Percentiles rank a stretch among this genome's conserved stretches.
Conservation (phyloP, 306 rosid genomes). For the Cicer bijugum region DNA sequence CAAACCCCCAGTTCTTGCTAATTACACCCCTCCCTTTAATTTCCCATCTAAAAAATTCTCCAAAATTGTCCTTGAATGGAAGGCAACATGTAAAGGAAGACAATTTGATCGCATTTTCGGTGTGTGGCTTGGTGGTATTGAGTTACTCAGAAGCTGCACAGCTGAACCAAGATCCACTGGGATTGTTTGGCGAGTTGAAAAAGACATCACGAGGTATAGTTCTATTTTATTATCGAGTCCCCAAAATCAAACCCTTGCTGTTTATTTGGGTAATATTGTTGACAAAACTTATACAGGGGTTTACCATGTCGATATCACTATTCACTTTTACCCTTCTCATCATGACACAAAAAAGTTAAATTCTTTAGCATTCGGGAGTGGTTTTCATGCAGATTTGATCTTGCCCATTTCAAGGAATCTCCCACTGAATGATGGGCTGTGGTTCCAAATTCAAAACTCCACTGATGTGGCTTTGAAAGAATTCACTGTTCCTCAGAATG, state of each 20-base stretch:
- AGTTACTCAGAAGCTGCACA: slow-evolving; percentile 87
- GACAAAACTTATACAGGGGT: slow-evolving; percentile 74
- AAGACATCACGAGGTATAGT: slow-evolving; percentile 85
- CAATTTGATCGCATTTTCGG: slow-evolving; percentile 93
- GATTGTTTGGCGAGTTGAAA: slow-evolving; percentile 79
- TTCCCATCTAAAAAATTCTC: slow-evolving; percentile 57
- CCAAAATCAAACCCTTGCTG: slow-evolving; percentile 81
- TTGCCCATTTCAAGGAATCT: slow-evolving; percentile 72
- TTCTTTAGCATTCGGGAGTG: slow-evolving; percentile 41
- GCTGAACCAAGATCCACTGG: slow-evolving; percentile 83
- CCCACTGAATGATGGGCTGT: slow-evolving; percentile 76
- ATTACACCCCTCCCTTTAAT: slow-evolving; percentile 69
- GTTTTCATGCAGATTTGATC: slow-evolving; percentile 78
- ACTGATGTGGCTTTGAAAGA: slow-evolving; percentile 56
- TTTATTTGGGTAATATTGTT: slow-evolving; percentile 70
- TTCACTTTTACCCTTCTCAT: slow-evolving; percentile 69
- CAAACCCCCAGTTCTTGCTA: slow-evolving; percentile 64
- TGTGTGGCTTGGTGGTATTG: slow-evolving; percentile 89
- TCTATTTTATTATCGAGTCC: slow-evolving; percentile 54
- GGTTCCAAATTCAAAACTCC: slow-evolving; percentile 70
- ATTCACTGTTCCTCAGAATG: slow-evolving; percentile 70
- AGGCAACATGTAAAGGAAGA: slow-evolving; percentile 73
- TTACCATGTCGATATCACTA: slow-evolving; percentile 70
- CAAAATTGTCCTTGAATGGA: slow-evolving; percentile 79
- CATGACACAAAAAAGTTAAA: slow-evolving; percentile 33